A percentile compares a stretch with the other conserved stretches of the same genome.
Conservation (phyloP, 1,139 yeast genomes). For the Chernovozyma sophiae-reginae region DNA sequence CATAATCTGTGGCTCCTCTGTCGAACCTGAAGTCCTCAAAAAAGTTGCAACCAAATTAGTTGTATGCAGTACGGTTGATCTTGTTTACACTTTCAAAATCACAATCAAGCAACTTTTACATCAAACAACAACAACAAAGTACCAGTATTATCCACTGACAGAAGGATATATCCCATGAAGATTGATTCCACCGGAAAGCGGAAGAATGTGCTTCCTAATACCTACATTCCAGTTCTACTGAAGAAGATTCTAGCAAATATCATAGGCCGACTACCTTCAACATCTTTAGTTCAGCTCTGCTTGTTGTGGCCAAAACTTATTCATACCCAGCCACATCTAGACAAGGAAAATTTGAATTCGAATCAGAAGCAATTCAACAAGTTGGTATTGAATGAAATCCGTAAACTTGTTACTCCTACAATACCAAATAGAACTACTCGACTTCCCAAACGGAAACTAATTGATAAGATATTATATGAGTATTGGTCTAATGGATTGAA, state of each 20-base stretch:
- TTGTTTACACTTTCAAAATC: too few species aligned
- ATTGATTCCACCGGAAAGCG: background rate
- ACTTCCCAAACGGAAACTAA: conserved; percentile 39
- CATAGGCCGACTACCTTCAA: conserved; percentile 29
- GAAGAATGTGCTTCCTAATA: conserved; percentile 35
- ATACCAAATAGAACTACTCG: background rate
- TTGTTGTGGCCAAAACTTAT: conserved; percentile 33
- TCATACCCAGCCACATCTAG: conserved; percentile 35
- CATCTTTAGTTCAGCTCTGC: conserved; percentile 31
- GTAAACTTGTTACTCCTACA: conserved; percentile 1
- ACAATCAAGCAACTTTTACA: too few species aligned
- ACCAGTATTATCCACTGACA: too few species aligned
- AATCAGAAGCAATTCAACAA: conserved; percentile 26
- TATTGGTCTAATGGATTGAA: conserved; percentile 66
- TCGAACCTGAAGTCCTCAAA: too few species aligned
- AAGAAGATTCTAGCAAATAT: conserved; percentile 19
- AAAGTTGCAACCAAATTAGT: too few species aligned
- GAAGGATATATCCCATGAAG: too few species aligned
- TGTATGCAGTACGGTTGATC: too few species aligned
- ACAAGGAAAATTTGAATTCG: conserved; percentile 10
- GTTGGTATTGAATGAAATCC: conserved; percentile 16
- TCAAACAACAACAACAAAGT: too few species aligned
- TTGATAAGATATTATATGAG: conserved; percentile 49
- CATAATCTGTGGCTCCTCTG: too few species aligned
- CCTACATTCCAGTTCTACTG: conserved; percentile 34